These are phyloP conservation scores for Aspergillus texensis DNA, from an alignment of 2,329 filamentous ascomycete species.

Conservation along the genomic window DNA sequence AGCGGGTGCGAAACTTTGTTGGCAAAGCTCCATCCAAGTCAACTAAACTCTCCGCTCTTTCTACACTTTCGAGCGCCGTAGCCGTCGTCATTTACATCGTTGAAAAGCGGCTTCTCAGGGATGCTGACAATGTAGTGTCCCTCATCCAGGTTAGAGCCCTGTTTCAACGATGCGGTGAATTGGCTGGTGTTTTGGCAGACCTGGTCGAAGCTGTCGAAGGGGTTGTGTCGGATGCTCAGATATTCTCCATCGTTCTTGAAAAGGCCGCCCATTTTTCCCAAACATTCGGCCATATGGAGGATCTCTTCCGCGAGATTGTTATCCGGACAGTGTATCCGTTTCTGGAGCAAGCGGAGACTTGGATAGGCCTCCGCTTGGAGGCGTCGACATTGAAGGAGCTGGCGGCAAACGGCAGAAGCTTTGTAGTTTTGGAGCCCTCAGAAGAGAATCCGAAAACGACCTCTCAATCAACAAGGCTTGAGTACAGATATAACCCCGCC, in stretches of 20 bases:
- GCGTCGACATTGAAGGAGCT: conserved; percentile 54
- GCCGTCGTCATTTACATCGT: conserved; percentile 41
- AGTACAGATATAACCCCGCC: conserved; percentile 56
- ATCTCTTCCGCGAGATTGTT: conserved; percentile 69
- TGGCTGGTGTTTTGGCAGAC: conserved; percentile 38
- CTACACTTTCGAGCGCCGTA: conserved; percentile 37
- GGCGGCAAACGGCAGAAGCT: conserved; percentile 57
- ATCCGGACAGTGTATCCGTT: conserved; percentile 66
- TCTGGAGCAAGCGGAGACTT: conserved; percentile 69
- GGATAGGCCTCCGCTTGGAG: conserved; percentile 71
- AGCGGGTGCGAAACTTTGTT: conserved; percentile 40
- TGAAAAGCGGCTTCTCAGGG: conserved; percentile 36
- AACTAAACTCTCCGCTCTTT: conserved; percentile 34
- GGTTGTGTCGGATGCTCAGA: conserved; percentile 58
- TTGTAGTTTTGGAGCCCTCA: conserved; percentile 62
- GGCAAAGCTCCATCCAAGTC: conserved; percentile 28
- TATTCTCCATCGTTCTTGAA: conserved; percentile 64
- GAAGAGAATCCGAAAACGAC: conserved; percentile 63
- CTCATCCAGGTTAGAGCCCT: conserved; percentile 41
- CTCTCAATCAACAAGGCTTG: conserved; percentile 62
- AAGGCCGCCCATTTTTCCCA: conserved; percentile 67
- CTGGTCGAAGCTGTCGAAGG: conserved; percentile 51
- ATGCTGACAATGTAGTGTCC: conserved; percentile 31
- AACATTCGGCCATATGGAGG: conserved; percentile 61
- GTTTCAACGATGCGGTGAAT: conserved; percentile 42